phyloP scores from a whole-genome alignment of 2,329 filamentous ascomycete species.

The Cercospora beticola region DNA sequence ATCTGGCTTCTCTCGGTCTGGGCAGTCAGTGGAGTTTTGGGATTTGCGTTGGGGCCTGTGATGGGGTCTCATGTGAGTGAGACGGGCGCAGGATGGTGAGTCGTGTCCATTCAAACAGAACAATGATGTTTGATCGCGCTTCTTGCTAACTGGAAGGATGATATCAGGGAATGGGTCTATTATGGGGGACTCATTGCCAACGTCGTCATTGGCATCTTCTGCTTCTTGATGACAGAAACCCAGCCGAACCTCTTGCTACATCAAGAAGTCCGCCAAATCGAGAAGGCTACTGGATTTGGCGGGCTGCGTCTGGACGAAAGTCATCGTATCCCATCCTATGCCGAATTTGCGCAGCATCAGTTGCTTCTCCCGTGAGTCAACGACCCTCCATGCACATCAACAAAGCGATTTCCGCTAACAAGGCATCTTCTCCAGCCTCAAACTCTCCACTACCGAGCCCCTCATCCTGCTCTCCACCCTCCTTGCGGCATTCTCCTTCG shows the following conservation, averaged over 20 bases:
- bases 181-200: slow-evolving; percentile 45
- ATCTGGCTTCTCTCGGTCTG: slow-evolving; percentile 51
- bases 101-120: not conserved
- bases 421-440: not conserved
- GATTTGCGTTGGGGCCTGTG: slow-evolving; percentile 47
- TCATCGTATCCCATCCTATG: slow-evolving; percentile 45
- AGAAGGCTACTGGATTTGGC: slow-evolving; percentile 30
- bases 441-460: slow-evolving; percentile 49
- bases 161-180: slow-evolving; percentile 48
- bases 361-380: slow-evolving; percentile 9
- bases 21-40: slow-evolving; percentile 46
- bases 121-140: not conserved
- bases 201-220: slow-evolving; percentile 37
- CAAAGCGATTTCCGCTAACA: not conserved
- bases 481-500: slow-evolving; percentile 44
- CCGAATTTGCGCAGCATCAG: slow-evolving; percentile 12
- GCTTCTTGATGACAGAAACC: slow-evolving; percentile 45
- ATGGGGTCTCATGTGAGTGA: slow-evolving; percentile 37
- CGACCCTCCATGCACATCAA: not conserved
- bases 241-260: slow-evolving; percentile 48
- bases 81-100: slow-evolving; percentile 25
- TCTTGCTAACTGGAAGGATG: not conserved
- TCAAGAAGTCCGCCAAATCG: slow-evolving; percentile 37
- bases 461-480: slow-evolving; percentile 48
- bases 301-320: slow-evolving; percentile 38